These are phyloP conservation scores for Xylaria bambusicola DNA, from an alignment of 495 filamentous ascomycete species.

Conservation along the genomic window DNA sequence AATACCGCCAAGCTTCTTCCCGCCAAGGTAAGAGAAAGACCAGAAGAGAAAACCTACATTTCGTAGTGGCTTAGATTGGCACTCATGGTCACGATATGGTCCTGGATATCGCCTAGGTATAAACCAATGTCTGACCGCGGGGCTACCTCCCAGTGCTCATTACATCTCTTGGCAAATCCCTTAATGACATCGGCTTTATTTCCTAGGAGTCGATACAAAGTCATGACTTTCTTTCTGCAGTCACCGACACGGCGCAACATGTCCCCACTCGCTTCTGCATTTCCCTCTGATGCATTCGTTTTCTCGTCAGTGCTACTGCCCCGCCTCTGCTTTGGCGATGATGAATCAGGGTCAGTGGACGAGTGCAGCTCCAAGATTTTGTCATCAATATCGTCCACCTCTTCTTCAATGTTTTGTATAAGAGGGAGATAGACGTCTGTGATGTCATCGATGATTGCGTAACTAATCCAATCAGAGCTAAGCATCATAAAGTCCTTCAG, in stretches of 20 bases:
- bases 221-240: constrained; percentile 96
- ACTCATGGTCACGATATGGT: constrained; percentile 98
- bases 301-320: constrained; percentile 44
- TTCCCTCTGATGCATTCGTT: constrained; percentile 45
- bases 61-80: constrained; percentile 93
- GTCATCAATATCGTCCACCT: constrained; percentile 88
- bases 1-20: too few relatives aligned
- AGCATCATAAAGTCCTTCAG: constrained; percentile 91
- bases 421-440: constrained; percentile 92
- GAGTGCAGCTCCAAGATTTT: constrained; percentile 77
- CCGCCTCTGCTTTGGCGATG: constrained; percentile 36
- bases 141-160: constrained; percentile 96
- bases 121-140: constrained; percentile 92
- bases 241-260: constrained; percentile 91
- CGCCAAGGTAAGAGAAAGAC: too few relatives aligned
- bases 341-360: constrained; percentile 35
- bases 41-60: constrained; percentile 69
- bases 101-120: constrained; percentile 96
- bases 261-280: constrained; percentile 65
- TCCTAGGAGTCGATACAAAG: constrained; percentile 84
- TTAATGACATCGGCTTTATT: constrained; percentile 99
- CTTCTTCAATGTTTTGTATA: constrained; percentile 84
- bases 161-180: constrained; percentile 97
- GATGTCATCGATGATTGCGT: constrained; percentile 96
- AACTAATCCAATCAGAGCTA: constrained; percentile 96